phyloP scores from a whole-genome alignment of 208 protist genomes.

The Giardia muris region DNA sequence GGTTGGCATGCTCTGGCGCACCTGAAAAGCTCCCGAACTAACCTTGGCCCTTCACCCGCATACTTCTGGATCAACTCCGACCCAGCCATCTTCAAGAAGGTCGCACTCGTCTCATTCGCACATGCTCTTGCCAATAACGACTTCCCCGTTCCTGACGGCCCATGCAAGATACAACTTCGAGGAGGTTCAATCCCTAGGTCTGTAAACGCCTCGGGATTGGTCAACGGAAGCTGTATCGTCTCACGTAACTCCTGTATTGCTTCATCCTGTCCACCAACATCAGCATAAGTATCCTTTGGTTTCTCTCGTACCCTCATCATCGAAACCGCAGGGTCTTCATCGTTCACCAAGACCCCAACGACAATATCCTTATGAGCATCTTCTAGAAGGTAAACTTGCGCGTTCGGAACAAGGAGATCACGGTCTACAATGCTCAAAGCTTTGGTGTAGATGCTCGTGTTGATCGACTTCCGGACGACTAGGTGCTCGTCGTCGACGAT shows the following conservation, averaged over 20 bases:
- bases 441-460: constrained; percentile 17
- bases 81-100: constrained; percentile 94
- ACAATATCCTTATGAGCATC: constrained; percentile 67
- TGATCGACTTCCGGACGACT: constrained; percentile 29
- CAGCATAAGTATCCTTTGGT: constrained; percentile 90
- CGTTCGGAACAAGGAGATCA: constrained; percentile 77
- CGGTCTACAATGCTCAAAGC: constrained; percentile 34
- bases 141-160: constrained; percentile 78
- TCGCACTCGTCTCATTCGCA: constrained; percentile 92
- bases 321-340: constrained; percentile 89
- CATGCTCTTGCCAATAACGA: constrained; percentile 97
- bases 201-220: constrained; percentile 96
- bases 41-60: constrained; percentile 95
- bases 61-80: constrained; percentile 99
- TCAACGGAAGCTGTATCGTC: constrained; percentile 94
- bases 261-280: constrained; percentile 92
- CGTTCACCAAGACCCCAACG: constrained; percentile 87
- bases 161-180: constrained; percentile 98
- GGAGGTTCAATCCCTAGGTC: constrained; percentile 97
- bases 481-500: constrained; percentile 91
- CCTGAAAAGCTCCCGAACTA: constrained; percentile 94
- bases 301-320: constrained; percentile 99
- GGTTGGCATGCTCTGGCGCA: constrained; percentile 86
- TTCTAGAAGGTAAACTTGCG: constrained; percentile 83
- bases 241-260: constrained; percentile 99